Conservation (phyloP, 1,284 basidiomycete species). For the Ustilago lituana region DNA sequence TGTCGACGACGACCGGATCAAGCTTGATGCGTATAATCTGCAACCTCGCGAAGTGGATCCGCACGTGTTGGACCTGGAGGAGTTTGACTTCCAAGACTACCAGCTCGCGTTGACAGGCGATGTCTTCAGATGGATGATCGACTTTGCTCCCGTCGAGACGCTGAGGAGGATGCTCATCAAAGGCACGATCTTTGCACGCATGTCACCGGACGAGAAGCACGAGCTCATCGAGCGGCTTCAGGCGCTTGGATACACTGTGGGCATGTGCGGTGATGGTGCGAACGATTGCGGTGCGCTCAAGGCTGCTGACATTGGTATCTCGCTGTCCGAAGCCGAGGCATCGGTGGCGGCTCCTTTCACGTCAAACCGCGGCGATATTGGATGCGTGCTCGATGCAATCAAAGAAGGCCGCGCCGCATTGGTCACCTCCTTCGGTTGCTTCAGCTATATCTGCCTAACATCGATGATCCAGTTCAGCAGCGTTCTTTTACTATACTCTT, state of each 20-base stretch:
- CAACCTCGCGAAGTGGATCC: constrained; percentile 70
- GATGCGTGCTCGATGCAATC: constrained; percentile 95
- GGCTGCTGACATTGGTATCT: constrained; percentile 96
- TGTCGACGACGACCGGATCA: constrained; percentile 87
- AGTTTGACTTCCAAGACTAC: constrained; percentile 77
- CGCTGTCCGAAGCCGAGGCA: constrained; percentile 95
- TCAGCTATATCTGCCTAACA: constrained; percentile 83
- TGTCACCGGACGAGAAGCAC: constrained; percentile 99
- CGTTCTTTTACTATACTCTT: constrained; percentile 92
- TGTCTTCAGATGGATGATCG: constrained; percentile 98
- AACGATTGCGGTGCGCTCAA: constrained; percentile 99
- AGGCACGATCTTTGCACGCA: constrained; percentile 94
- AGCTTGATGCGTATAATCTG: constrained; percentile 84
- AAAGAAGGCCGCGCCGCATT: constrained; percentile 87
- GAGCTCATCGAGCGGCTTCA: constrained; percentile 96
- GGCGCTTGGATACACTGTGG: constrained; percentile 89
- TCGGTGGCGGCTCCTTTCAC: constrained; percentile 99
- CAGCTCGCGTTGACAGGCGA: constrained; percentile 94
- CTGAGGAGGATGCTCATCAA: constrained; percentile 82
- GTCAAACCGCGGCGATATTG: constrained; percentile 89
- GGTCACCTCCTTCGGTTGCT: constrained; percentile 97
- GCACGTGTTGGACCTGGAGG: constrained; percentile 58
- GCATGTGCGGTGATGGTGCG: constrained; percentile 98
- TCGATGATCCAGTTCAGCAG: constrained; percentile 72
- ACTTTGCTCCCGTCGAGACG: constrained; percentile 85